Base-by-base conservation (phyloP, 2,329 filamentous ascomycete species). In the Diaporthe vexans region DNA sequence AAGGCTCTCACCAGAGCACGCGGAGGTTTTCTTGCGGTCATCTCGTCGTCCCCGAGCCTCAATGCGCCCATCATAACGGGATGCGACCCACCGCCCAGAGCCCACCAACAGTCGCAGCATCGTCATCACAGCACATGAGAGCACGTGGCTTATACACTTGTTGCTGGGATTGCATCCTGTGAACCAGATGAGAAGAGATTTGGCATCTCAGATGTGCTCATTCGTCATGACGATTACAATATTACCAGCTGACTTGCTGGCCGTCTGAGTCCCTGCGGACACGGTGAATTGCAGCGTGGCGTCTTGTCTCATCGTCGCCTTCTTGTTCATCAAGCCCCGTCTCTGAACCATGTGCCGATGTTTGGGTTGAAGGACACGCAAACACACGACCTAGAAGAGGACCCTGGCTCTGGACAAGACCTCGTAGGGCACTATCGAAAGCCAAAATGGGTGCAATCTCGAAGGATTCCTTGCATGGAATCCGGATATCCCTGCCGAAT, bases 31-130 rank as follows among this genome's bases (percentile, higher is more conserved):
- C 4, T 52, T 52, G 56, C 69, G 24, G 57, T 72, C 70, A 72
- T 72, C 57, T 72, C 70, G 70, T 72, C 48, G 46, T 63, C 70
- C 29, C 70, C 70, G 70, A 72, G 68, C 68, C 67, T 56, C 52
- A 71, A 71, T 54, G 35, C 46, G 63, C 48, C 29, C 33, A 40
- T 54, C 29, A 37, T 2, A 54, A 40, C 48, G 46, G 46, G 63
- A 54, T 68, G 63, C 33, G 11, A 68, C 63, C 63, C 63, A 48
- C 63, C 63, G 46, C 3, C 21, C 29, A 67, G 15, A 33, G 29
- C 29, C 29, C 63, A 26, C n/a, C 0, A 26, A 8, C 21, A 54
- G 4, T 8, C 35, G 48, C 48, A 68, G 48, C 48, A 54, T 68
- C 48, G 48, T 68, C 48, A 68, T 54, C 48, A 54, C 63, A 40